Percentiles rank a stretch among this genome's conserved stretches.
phyloP scores from a whole-genome alignment of 148 eudicot genomes.

The Suaeda aralocaspica region DNA sequence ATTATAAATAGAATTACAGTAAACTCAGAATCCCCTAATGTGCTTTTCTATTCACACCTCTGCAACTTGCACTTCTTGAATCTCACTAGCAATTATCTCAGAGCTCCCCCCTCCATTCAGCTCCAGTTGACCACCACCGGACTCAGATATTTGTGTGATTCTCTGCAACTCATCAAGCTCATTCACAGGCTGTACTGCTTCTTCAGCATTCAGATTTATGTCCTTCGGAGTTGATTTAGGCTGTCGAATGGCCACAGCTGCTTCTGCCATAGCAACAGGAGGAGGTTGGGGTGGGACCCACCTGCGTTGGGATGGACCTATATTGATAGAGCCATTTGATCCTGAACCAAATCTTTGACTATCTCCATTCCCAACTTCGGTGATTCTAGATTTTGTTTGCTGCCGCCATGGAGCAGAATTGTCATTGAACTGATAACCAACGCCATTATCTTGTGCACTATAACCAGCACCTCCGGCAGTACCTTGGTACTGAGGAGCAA shows the following conservation, averaged over 20 bases:
- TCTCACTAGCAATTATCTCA: constrained; percentile 41
- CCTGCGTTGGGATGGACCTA: constrained; percentile 49
- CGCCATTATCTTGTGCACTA: constrained; percentile 35
- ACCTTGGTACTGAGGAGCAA: constrained; percentile 4
- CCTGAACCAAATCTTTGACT: constrained; percentile 15
- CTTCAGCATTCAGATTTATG: constrained; percentile 28
- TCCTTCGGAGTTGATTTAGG: constrained; percentile 45
- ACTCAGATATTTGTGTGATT: constrained; percentile 59
- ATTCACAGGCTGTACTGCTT: constrained; percentile 39
- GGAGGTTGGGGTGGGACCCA: constrained; percentile 85
- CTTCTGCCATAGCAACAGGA: constrained; percentile 59
- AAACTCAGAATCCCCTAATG: constrained; percentile 1
- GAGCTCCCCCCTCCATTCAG: constrained; percentile 37
- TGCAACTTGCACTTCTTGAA: constrained; percentile 40
- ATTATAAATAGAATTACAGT: neutral
- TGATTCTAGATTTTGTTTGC: constrained; percentile 47
- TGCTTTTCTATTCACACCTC: constrained; percentile 23
- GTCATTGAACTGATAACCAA: constrained; percentile 38
- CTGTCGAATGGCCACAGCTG: constrained; percentile 71
- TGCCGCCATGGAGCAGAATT: constrained; percentile 59
- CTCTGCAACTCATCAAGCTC: constrained; percentile 65
- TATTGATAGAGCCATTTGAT: constrained; percentile 19
- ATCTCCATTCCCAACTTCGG: constrained; percentile 50
- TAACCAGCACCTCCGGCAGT: constrained; percentile 22
- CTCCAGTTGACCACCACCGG: constrained; percentile 50